Percentiles rank a stretch among this genome's conserved stretches.
These are phyloP conservation scores for Polygonum aviculare DNA, from an alignment of 148 eudicot species.

Conservation along the genomic window DNA sequence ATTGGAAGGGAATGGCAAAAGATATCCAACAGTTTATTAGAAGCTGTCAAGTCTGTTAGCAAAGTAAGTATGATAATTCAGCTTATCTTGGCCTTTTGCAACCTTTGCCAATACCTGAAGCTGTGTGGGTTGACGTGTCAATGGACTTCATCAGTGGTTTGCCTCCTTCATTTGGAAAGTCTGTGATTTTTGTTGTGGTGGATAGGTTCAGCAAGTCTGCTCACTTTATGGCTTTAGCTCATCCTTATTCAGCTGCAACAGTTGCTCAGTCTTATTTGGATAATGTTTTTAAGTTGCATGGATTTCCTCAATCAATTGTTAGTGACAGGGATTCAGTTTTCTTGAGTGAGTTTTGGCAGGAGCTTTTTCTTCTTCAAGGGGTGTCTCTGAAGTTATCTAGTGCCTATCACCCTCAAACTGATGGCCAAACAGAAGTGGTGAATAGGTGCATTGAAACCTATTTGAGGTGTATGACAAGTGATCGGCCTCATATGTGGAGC, in stretches of 20 bases:
- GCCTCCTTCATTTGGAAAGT: background rate
- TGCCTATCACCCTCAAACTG: too few relatives aligned
- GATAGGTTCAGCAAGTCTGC: background rate
- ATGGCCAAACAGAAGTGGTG: background rate
- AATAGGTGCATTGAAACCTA: background rate
- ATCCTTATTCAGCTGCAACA: background rate
- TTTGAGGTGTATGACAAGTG: background rate
- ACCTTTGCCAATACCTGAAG: background rate
- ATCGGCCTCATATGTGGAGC: background rate
- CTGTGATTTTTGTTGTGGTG: constrained; percentile 6
- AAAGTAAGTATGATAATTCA: background rate
- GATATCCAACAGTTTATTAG: background rate
- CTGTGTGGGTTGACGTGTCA: background rate
- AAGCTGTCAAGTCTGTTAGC: background rate
- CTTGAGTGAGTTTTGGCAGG: too few relatives aligned
- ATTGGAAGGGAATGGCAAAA: background rate
- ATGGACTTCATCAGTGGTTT: constrained; percentile 5
- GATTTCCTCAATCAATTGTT: background rate
- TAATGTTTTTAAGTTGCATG: background rate
- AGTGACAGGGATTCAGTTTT: background rate
- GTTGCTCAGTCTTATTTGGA: background rate
- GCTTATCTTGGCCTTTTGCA: background rate
- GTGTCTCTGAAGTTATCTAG: too few relatives aligned
- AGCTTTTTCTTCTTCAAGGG: too few relatives aligned
- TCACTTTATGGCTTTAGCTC: background rate